These are phyloP conservation scores for thale cress (Arabidopsis thaliana) DNA, from an alignment of 345 rosid species.

Conservation along the genomic window TAIR10.1 NC_003070.9:24833501-24834000, in stretches of 20 bases:
- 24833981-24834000: neutral
- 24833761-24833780: neutral
- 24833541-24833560: no score
- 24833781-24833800: neutral
- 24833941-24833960: neutral
- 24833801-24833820: neutral
- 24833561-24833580: neutral
- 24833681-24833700: neutral
- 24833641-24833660: conserved; percentile 10
- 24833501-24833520: no score
- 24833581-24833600: neutral
- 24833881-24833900: neutral
- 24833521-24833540: no score
- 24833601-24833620: conserved; percentile 10
- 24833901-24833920: neutral
- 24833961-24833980: neutral
- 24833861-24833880: neutral
- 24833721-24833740: conserved; percentile 18
- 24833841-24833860: neutral
- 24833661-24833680: neutral
- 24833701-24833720: conserved; percentile 29
- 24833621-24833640: conserved; percentile 34
- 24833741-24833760: neutral
- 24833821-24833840: conserved; percentile 4
- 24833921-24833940: no score